Conservation (phyloP, 2,329 filamentous ascomycete genomes). For the Neophaeococcomyces mojaviensis region DNA sequence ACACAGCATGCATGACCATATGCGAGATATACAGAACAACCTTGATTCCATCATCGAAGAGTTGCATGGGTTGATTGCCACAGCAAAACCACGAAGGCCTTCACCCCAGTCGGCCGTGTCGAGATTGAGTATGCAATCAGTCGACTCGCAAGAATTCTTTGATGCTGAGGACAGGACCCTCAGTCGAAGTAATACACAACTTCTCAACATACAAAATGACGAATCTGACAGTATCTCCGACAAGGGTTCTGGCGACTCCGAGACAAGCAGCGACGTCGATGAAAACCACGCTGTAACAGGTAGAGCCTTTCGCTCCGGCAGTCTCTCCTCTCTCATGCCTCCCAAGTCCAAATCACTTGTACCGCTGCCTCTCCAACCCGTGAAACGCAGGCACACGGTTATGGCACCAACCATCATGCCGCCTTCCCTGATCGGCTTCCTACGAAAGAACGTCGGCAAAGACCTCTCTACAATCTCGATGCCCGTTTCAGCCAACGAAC, state of each 20-base stretch:
- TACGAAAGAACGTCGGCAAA: constrained; percentile 96
- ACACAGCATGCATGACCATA: constrained; percentile 62
- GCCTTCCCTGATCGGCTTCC: constrained; percentile 85
- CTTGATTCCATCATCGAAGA: constrained; percentile 76
- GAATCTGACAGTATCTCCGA: constrained; percentile 39
- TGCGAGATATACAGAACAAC: constrained; percentile 73
- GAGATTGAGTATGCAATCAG: constrained; percentile 70
- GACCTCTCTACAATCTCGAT: constrained; percentile 94
- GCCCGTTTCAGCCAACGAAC: constrained; percentile 95
- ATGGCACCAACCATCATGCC: constrained; percentile 68
- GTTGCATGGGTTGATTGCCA: constrained; percentile 67
- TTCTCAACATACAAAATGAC: constrained; percentile 66
- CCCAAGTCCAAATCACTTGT: constrained; percentile 64
- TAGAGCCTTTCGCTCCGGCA: constrained; percentile 26
- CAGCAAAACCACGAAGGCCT: constrained; percentile 69
- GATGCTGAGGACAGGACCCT: constrained; percentile 67
- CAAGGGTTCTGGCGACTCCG: constrained; percentile 50
- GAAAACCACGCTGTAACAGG: constrained; percentile 30
- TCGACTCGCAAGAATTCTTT: constrained; percentile 83
- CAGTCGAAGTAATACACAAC: constrained; percentile 44
- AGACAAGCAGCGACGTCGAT: constrained; percentile 55
- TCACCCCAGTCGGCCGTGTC: constrained; percentile 47
- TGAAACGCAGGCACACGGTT: constrained; percentile 63
- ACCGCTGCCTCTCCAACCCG: constrained; percentile 64
- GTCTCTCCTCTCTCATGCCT: constrained; percentile 58